Evolutionary conservation across 805 yeast genomes (phyloP), one percentile per base, ranked within the genome.

Genomic region (Priceomyces fermenticarens): DNA sequence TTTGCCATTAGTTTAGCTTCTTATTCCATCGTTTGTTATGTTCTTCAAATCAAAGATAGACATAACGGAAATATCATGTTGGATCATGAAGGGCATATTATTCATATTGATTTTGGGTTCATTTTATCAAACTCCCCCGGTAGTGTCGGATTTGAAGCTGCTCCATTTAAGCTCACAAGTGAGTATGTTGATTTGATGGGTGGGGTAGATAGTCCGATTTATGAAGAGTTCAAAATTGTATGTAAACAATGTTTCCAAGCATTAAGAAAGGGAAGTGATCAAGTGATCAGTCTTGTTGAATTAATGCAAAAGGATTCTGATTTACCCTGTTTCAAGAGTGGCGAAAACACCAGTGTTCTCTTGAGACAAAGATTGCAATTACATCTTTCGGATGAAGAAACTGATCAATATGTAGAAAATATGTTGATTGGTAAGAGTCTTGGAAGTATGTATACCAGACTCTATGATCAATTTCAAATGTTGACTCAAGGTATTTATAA

Each of bases 11-110:
- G 97, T 13, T 70, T 93, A 49, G 98, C 99, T 0, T 85, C 95
- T 0, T 93, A 91, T 62, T 89, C 97, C 0, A 81, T 93, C 12
- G 83, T 93, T 27, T 88, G 97, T 45, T 93, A 89, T 51, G 67
- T 91, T 31, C 68, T 93, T 37, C 98, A 91, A 65, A 87, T 93
- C 45, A 93, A 93, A 60, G 99, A 93, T 62, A 78, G 99, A 51
- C 99, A 91, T 58, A 91, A 91, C 58, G 99, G 99, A 55, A 93
- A 93, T 60, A 90, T 93, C 43, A 91, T 93, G 99, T 70, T 91
- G 30, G 99, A 93, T 57, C 81, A 84, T 43, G 96, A 91, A 44
- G 99, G 99, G 0, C 99, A 93, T 57, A 85, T 93, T 10, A 81
- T 91, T 35, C 95, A 88, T 61, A 93, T 93, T 52, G 99, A 93